Conservation (phyloP, 257 asterid species). For the Paraleonurus japonicus region DNA sequence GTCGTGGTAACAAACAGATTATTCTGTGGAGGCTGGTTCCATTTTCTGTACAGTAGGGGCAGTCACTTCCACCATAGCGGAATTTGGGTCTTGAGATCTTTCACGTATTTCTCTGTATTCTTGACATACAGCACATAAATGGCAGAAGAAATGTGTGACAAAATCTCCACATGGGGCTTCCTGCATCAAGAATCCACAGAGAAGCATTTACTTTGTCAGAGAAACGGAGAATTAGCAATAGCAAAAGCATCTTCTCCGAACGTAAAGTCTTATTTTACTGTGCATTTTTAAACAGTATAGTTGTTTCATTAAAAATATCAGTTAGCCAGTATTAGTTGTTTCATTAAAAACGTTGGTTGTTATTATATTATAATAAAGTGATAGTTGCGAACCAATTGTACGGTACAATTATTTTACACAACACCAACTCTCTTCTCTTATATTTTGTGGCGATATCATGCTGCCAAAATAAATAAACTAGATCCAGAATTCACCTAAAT, state of each 20-base stretch:
- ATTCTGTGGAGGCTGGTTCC: slow-evolving; percentile 52
- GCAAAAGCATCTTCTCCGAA: too few species aligned
- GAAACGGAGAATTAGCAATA: neutral
- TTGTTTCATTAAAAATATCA: too few species aligned
- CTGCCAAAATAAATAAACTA: neutral
- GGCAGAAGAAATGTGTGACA: slow-evolving; percentile 82
- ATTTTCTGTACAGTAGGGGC: slow-evolving; percentile 78
- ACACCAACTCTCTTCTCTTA: too few species aligned
- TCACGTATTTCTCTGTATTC: slow-evolving; percentile 90
- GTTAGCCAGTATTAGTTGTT: too few species aligned
- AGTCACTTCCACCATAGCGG: slow-evolving; percentile 49
- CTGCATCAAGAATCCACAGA: slow-evolving; percentile 36
- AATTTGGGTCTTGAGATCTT: slow-evolving; percentile 45
- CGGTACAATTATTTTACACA: too few species aligned
- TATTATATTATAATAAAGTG: too few species aligned
- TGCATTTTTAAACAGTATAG: too few species aligned
- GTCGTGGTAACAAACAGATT: slow-evolving; percentile 14
- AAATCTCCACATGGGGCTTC: slow-evolving; percentile 96
- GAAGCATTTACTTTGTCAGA: neutral
- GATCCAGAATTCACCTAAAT: neutral
- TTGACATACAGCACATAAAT: slow-evolving; percentile 87
- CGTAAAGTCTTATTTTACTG: too few species aligned
- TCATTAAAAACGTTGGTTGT: too few species aligned
- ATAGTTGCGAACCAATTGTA: too few species aligned
- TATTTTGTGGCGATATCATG: neutral